These are phyloP conservation scores for Eudorina sp. DNA, from an alignment of 139 green algal species.

Conservation along the genomic window DNA sequence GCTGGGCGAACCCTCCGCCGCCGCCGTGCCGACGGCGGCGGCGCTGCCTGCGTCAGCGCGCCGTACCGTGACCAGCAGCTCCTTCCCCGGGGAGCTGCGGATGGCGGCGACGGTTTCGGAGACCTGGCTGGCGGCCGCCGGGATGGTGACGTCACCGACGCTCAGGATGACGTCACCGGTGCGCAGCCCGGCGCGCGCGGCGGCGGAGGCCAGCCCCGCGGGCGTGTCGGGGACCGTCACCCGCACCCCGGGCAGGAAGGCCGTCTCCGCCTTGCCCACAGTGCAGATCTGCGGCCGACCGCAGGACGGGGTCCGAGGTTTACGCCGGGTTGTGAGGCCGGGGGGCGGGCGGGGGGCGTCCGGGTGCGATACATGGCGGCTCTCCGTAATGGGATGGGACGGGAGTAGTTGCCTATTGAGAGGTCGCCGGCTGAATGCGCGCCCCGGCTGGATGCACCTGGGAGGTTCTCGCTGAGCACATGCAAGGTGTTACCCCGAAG, in stretches of 20 bases:
- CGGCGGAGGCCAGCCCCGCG: slow-evolving; percentile 18
- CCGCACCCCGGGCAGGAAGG: slow-evolving; percentile 83
- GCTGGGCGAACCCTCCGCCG: too few species aligned
- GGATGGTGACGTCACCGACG: slow-evolving; percentile 68
- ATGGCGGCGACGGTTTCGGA: slow-evolving; percentile 77
- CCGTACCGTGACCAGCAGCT: slow-evolving; percentile 55
- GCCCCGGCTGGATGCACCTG: too few species aligned
- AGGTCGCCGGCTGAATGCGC: too few species aligned
- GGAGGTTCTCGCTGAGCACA: too few species aligned
- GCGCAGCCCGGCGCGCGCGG: slow-evolving; percentile 77
- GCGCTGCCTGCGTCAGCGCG: neutral
- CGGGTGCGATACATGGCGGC: too few species aligned
- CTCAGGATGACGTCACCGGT: slow-evolving; percentile 83
- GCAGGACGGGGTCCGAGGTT: neutral
- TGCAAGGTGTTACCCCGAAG: too few species aligned
- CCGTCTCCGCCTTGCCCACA: slow-evolving; percentile 77
- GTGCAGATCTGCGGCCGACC: slow-evolving; percentile 72
- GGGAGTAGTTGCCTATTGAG: too few species aligned
- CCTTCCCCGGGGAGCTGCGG: slow-evolving; percentile 53
- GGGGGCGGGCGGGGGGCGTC: too few species aligned
- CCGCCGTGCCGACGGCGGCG: neutral
- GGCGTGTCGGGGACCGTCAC: slow-evolving; percentile 73
- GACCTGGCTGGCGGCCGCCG: slow-evolving; percentile 59
- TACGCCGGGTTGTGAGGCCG: neutral
- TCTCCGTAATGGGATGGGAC: too few species aligned